phyloP scores from a whole-genome alignment of 495 filamentous ascomycete species.

The Chaetomidium leptoderma region DNA sequence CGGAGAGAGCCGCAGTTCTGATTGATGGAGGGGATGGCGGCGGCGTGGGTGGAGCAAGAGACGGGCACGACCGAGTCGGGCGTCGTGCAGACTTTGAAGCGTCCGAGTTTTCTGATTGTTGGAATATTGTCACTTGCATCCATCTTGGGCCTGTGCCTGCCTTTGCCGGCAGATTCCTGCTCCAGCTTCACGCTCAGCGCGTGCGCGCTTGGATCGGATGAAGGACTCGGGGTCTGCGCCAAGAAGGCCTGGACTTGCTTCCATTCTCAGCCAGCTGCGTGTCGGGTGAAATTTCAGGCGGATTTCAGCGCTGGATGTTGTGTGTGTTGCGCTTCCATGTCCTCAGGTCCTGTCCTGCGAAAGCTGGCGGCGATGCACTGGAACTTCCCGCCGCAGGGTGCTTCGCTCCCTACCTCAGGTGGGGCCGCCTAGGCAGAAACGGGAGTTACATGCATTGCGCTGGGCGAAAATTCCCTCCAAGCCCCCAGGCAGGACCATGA shows the following conservation, averaged over 20 bases:
- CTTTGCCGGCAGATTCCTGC: too few species aligned
- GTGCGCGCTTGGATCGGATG: background rate
- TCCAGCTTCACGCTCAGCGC: too few species aligned
- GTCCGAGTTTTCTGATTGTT: too few species aligned
- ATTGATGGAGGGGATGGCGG: too few species aligned
- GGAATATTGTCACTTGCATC: too few species aligned
- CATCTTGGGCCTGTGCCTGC: too few species aligned
- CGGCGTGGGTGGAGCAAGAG: too few species aligned
- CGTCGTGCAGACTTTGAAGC: too few species aligned
- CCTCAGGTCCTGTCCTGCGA: too few species aligned
- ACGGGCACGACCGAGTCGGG: too few species aligned
- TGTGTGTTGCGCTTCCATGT: background rate
- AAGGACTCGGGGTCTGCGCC: background rate
- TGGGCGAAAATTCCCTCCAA: background rate
- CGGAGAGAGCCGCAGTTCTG: too few species aligned
- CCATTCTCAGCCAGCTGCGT: background rate
- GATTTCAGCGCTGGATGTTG: background rate
- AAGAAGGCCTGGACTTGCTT: conserved; percentile 14
- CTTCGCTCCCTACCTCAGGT: background rate
- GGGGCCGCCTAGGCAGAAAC: conserved; percentile 10
- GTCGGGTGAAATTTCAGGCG: too few species aligned
- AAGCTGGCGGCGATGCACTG: background rate
- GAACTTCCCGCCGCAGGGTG: background rate
- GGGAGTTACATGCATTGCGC: conserved; percentile 10
- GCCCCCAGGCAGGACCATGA: background rate